A percentile compares a stretch with the other conserved stretches of the same genome.
These are phyloP conservation scores for Venturia oleaginea DNA, from an alignment of 2,329 filamentous ascomycete genomes.

Conservation along the genomic window DNA sequence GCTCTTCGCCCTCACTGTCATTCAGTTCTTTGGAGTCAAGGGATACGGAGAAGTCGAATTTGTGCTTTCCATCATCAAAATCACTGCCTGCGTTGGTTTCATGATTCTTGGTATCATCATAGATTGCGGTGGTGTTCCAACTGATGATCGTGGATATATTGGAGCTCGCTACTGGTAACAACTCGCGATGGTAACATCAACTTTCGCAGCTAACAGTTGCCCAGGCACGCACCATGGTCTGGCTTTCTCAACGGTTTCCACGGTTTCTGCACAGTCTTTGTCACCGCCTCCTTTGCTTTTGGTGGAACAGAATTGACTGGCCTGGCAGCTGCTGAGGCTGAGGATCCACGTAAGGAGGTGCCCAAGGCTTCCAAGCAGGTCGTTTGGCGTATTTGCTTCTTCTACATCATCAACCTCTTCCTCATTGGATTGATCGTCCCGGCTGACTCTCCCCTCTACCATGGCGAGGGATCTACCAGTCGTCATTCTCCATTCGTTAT, in stretches of 20 bases:
- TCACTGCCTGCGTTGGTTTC: constrained; percentile 48
- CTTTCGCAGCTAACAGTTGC: background rate
- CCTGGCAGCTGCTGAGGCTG: constrained; percentile 49
- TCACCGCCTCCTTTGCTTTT: constrained; percentile 56
- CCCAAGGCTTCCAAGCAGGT: constrained; percentile 37
- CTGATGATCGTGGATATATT: constrained; percentile 46
- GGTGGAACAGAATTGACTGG: constrained; percentile 54
- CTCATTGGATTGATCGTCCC: constrained; percentile 36
- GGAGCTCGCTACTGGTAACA: constrained; percentile 46
- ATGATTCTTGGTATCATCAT: constrained; percentile 56
- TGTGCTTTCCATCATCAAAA: constrained; percentile 47
- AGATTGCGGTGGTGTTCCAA: constrained; percentile 50
- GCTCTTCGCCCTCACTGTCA: constrained; percentile 27
- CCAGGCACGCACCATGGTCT: constrained; percentile 9
- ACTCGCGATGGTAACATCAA: background rate
- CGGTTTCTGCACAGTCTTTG: constrained; percentile 54
- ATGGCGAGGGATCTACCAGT: constrained; percentile 21
- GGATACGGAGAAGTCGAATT: constrained; percentile 47
- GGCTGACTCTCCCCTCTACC: constrained; percentile 29
- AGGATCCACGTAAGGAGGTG: constrained; percentile 43
- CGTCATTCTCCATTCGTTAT: constrained; percentile 58
- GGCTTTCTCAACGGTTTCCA: constrained; percentile 52
- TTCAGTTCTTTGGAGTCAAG: constrained; percentile 31
- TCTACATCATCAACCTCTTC: constrained; percentile 33
- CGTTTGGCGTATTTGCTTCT: constrained; percentile 39